Evolutionary conservation across 192 early-diverging fungal species (phyloP), one percentile per base, ranked within the genome.

Genomic region (Borealophlyctis nickersoniae): DNA sequence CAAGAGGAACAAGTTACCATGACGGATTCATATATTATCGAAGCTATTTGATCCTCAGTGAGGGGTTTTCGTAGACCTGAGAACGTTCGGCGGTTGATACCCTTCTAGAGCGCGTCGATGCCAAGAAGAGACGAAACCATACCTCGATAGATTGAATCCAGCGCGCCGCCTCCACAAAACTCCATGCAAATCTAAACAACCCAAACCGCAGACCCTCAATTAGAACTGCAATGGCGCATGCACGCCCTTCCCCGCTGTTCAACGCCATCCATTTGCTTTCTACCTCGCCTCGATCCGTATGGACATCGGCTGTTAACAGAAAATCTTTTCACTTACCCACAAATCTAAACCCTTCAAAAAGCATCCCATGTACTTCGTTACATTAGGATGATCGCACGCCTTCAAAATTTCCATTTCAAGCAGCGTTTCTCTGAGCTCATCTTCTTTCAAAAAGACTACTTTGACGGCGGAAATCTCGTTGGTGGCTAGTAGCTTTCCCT

Each of bases 351-450:
- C 83, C 57, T 86, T 86, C 28, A 86, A 51, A 58, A 84, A 86
- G 33, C 79, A 75, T 11, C 78, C 81, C 76, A 81, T 80, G 56
- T 81, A 86, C 59, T 68, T 52, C 22, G 81, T 83, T 35, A 86
- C 69, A 61, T 86, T 86, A 23, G 75, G 77, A 56, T 86, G 85
- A 32, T 58, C 55, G 67, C 83, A 86, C 23, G 58, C 73, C 57
- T 77, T 64, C 66, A 86, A 59, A 48, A 86, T 85, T 53, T 86
- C 85, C 85, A 86, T 86, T 70, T 86, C 85, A n/a, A 86, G 76
- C 33, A 86, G 72, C 33, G 85, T 86, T 58, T 86, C 85, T 33
- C 76, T 76, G 34, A 86, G 72, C 65, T 86, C 85, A 36, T 86
- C 84, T 56, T 86, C 85, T 53, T 86, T 86, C 27, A 86, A 62